Evolutionary conservation across 306 rosid species (phyloP), one percentile per base, ranked within the genome.

Genomic region (Cicer pinnatifidum): DNA sequence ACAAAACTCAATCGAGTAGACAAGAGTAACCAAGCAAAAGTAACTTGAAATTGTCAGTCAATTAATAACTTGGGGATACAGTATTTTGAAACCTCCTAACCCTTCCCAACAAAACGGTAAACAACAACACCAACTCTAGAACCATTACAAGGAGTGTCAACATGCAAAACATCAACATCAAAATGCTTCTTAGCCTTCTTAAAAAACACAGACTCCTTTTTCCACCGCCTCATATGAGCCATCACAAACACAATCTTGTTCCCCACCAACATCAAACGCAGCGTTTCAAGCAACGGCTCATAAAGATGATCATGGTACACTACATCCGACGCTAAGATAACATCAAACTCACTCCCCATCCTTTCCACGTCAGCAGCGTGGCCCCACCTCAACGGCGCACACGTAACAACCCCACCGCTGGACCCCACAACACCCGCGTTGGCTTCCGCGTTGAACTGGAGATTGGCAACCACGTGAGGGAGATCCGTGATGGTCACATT

Each of bases 161-260:
- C 75, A 72, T 84, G 86, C 64, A 91, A 72, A 66, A 89, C 87
- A 54, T 94, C 84, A 7, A 91, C 88, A 0, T 12, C 40, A 15
- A 94, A 94, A 23, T 72, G 68, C 85, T 88, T 91, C 86, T 71
- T 91, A 0, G 96, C 97, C 57, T 84, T 94, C 91, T 82, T 91
- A 81, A 94, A 94, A 73, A 94, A 94, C 1, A 37, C 63, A 0
- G 95, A 89, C 0, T 94, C 98, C 78, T 91, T 94, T 48, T 89
- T 94, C 98, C 98, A 91, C 86, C 98, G 78, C 81, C 75, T 87
- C 79, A 91, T 33, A 73, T 94, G 97, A 3, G 97, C 95, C 98
- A 94, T 94, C 64, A 94, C 77, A 33, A 94, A 89, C 75, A 72
- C 79, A 84, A 41, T 81, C 54, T 84, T 67, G 79, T 51, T 72